These are phyloP conservation scores for Beauveria australis DNA, from an alignment of 2,329 filamentous ascomycete genomes.

Conservation along the genomic window DNA sequence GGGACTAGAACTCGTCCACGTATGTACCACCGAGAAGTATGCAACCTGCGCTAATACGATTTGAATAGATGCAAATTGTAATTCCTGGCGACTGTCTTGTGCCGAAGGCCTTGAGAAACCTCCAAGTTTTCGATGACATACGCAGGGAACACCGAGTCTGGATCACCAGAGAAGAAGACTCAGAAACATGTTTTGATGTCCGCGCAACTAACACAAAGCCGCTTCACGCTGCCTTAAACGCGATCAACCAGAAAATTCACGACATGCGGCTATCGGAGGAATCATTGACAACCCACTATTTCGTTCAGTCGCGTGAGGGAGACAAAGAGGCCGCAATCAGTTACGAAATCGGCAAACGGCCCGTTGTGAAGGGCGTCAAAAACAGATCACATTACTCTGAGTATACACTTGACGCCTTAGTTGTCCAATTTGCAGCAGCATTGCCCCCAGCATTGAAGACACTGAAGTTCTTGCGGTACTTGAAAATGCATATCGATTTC, in stretches of 20 bases:
- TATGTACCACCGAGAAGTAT: neutral
- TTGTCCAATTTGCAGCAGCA: conserved; percentile 13
- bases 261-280: conserved; percentile 24
- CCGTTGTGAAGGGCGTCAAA: conserved; percentile 12
- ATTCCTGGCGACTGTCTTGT: conserved; percentile 22
- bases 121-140: conserved; percentile 20
- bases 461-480: conserved; percentile 17
- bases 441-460: conserved; percentile 18
- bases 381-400: neutral
- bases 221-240: conserved; percentile 21
- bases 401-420: neutral
- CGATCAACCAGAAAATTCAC: conserved; percentile 24
- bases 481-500: conserved; percentile 26
- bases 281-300: conserved; percentile 17
- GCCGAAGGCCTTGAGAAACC: conserved; percentile 19
- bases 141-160: conserved; percentile 23
- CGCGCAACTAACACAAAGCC: conserved; percentile 16
- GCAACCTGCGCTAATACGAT: neutral
- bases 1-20: conserved; percentile 5
- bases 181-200: conserved; percentile 18
- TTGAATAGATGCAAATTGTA: conserved; percentile 18
- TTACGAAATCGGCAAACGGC: conserved; percentile 19
- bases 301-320: conserved; percentile 20
- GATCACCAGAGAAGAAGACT: conserved; percentile 18
- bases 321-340: conserved; percentile 14